A percentile compares a stretch with the other conserved stretches of the same genome.
Evolutionary conservation across 192 early-diverging fungal genomes (phyloP).

Genomic region (Umbelopsis ramanniana): DNA sequence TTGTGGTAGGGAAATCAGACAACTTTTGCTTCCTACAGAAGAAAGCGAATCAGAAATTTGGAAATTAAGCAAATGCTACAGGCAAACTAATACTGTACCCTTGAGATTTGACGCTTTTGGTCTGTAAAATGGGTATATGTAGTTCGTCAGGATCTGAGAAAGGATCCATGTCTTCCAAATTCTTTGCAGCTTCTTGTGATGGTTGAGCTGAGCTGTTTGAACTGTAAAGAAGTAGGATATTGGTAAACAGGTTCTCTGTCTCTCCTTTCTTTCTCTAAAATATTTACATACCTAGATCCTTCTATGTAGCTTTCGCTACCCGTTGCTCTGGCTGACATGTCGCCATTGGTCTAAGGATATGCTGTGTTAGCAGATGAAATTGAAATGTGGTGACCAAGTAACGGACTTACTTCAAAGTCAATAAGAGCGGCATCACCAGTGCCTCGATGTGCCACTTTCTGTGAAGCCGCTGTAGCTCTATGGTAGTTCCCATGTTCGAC

Average conservation of each 20-base stretch:
- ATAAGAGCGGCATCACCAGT: not conserved
- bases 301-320: not conserved
- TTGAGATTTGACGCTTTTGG: not conserved
- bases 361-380: not conserved
- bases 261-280: not conserved
- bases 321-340: not conserved
- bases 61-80: no score
- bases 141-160: not conserved
- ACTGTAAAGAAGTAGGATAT: not conserved
- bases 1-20: not conserved
- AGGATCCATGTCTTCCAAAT: not conserved
- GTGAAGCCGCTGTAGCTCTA: conserved; percentile 42
- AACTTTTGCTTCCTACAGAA: not conserved
- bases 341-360: not conserved
- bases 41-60: not conserved
- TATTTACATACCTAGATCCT: not conserved
- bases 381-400: not conserved
- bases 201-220: not conserved
- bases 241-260: not conserved
- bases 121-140: conserved; percentile 18
- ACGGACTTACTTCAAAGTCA: not conserved
- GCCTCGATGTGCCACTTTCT: conserved; percentile 21
- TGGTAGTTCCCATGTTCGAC: conserved; percentile 45
- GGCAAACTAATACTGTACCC: not conserved
- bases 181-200: not conserved